These are phyloP conservation scores for Athelia psychrophila DNA, from an alignment of 1,284 basidiomycete species.

Conservation along the genomic window DNA sequence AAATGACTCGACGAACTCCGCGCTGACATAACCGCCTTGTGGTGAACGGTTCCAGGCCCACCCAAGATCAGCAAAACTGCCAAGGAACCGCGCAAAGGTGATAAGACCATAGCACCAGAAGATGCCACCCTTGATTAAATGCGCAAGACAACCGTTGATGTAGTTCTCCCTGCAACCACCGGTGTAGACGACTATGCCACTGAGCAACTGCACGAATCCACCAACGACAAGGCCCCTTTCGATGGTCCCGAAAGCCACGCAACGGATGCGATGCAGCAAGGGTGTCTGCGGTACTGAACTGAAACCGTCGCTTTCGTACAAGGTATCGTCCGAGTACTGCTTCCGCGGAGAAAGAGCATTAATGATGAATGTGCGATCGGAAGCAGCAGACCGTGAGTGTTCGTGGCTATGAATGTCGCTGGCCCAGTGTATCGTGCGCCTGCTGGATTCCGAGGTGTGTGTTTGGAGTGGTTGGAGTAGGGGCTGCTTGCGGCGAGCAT, in stretches of 20 bases:
- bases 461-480: background rate
- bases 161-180: constrained; percentile 78
- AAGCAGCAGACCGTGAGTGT: constrained; percentile 41
- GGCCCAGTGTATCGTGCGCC: constrained; percentile 37
- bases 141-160: constrained; percentile 85
- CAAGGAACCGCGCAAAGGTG: constrained; percentile 89
- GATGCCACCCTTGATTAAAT: constrained; percentile 91
- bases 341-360: constrained; percentile 37
- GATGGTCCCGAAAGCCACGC: constrained; percentile 44
- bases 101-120: constrained; percentile 92
- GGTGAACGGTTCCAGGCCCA: constrained; percentile 94
- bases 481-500: background rate
- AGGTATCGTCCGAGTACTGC: constrained; percentile 63
- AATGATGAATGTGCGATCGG: constrained; percentile 52
- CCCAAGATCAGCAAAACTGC: constrained; percentile 83
- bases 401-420: constrained; percentile 42
- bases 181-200: constrained; percentile 78
- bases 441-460: background rate
- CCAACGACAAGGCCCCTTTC: constrained; percentile 69
- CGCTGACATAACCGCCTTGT: constrained; percentile 51
- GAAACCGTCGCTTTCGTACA: constrained; percentile 40
- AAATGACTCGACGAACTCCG: constrained; percentile 85
- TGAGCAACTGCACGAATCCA: constrained; percentile 62
- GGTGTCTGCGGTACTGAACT: constrained; percentile 17
- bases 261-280: constrained; percentile 39